Base-by-base conservation (phyloP, 208 protist genomes). In the Acanthamoeba castellanii region DNA sequence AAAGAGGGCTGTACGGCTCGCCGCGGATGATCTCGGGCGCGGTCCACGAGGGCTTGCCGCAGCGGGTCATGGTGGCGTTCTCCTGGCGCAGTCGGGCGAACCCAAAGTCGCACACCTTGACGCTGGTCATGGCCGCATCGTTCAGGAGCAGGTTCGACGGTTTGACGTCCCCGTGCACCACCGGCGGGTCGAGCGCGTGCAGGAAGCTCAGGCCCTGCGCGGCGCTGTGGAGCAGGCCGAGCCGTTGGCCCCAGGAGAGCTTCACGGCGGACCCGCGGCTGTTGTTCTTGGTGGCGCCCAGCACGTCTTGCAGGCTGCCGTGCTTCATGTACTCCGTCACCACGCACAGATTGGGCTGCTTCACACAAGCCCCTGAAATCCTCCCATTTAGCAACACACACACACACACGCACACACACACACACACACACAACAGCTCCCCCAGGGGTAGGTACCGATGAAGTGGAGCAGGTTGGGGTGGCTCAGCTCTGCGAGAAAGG, bases 381-480 rank as follows among this genome's bases (percentile, higher is more conserved):
- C 37, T 37, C 1, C 37, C 0, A 3, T 37, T 37, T 37, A 37
- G 37, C 37, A 37, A 37, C 37, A 37, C 37, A 3, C 37, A 37
- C 37, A 37, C 37, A 3, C 37, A 37, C 37, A 37, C 37, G 37
- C 37, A 37, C 37, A 37, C 37, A 37, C 37, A 37, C 37, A 3
- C 37, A 37, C 37, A 37, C 37, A 37, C 37, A 37, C 37, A 37
- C 37, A 0, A 37, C 37, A 37, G 37, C 37, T 37, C 37, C 37
- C 37, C 37, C 0, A 37, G 5, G 50, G 9, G 5, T 55, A 55
- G 13, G 50, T 11, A 34, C 87, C 87, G 18, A 92, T 74, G 59
- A 92, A 64, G 25, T 70, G 55, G 37, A 92, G 30, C 13, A 92
- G 68, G 52, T 92, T 92, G n/a, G 87, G 87, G 37, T 92, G 87